Evolutionary conservation across 1,284 basidiomycete species (phyloP), one percentile per base, ranked within the genome.

Genomic region (Vanrija humicola): DNA sequence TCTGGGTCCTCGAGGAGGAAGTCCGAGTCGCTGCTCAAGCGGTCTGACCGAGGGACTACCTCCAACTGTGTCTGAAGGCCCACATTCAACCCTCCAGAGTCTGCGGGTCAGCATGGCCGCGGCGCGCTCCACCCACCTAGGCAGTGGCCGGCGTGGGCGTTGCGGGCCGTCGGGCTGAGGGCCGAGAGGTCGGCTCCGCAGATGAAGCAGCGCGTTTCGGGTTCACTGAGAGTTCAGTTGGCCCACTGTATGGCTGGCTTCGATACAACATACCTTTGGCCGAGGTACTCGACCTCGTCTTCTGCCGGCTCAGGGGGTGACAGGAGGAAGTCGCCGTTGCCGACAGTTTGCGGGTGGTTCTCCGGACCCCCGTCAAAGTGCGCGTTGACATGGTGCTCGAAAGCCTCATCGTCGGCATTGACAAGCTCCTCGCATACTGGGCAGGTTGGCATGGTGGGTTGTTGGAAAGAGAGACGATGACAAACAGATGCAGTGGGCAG

Each of bases 351-450:
- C 38, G 40, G 15, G 16, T 19, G n/a, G 15, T 34, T 43, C 23
- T 43, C 29, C 9, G 10, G 16, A 23, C 19, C n/a, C 12, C 8
- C 38, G 5, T 56, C 56, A 53, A 73, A 70, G 53, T 72, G 70
- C 2, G 57, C 49, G 48, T 73, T 69, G 43, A 73, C 69, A 54
- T 73, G 71, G 38, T 67, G 62, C 14, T 54, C 56, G 48, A 69
- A 66, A 0, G 64, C 66, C 1, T 38, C 29, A 9, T 64, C 49
- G 50, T 67, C 67, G 1, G 65, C 65, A 45, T 66, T 40, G 19
- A 65, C 38, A 15, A 53, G 19, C 38, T 60, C 23, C 1, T 55
- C 56, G 45, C 71, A 73, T 1, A 72, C 68, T 2, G 70, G 70
- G 47, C 71, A 73, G 21, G 43, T 21, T 4, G 55, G 51, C 61